phyloP scores from a whole-genome alignment of 306 rosid species.

The Trifolium subterraneum region DNA sequence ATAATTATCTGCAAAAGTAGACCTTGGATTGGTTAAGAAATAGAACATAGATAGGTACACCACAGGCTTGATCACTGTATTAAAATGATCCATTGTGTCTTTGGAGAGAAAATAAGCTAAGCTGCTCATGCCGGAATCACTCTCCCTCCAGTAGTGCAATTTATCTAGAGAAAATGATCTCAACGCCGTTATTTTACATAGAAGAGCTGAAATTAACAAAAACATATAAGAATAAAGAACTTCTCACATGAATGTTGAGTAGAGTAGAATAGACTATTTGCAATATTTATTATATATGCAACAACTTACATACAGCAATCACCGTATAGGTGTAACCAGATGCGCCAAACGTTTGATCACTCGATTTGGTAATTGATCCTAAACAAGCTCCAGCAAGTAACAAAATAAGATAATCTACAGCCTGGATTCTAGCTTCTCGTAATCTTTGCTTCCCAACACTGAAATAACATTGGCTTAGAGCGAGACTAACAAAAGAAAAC shows the following conservation, averaged over 20 bases:
- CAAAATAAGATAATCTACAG: slow-evolving; percentile 87
- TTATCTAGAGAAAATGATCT: slow-evolving; percentile 88
- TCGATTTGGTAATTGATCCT: slow-evolving; percentile 73
- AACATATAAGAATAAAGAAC: slow-evolving; percentile 34
- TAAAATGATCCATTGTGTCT: slow-evolving; percentile 89
- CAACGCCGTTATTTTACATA: slow-evolving; percentile 91
- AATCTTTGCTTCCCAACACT: slow-evolving; percentile 89
- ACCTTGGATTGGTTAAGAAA: slow-evolving; percentile 91
- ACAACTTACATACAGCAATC: slow-evolving; percentile 92
- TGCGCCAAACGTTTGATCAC: slow-evolving; percentile 80
- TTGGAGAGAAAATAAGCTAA: slow-evolving; percentile 95
- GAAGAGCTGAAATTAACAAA: slow-evolving; percentile 76
- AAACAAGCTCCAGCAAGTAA: slow-evolving; percentile 97
- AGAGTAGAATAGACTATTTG: slow-evolving; percentile 30
- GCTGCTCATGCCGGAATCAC: slow-evolving; percentile 93
- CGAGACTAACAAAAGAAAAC: slow-evolving; percentile 32
- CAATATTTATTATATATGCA: background rate
- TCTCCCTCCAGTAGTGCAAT: slow-evolving; percentile 88
- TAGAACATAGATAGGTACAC: slow-evolving; percentile 94
- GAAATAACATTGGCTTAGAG: slow-evolving; percentile 40
- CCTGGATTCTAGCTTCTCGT: slow-evolving; percentile 83
- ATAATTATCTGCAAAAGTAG: slow-evolving; percentile 82
- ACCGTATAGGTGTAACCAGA: slow-evolving; percentile 78
- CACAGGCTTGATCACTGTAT: slow-evolving; percentile 79
- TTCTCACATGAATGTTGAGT: slow-evolving; percentile 21